Evolutionary conservation across 2,329 filamentous ascomycete species (phyloP).

Genomic region (Raffaelea deltoideospora): DNA sequence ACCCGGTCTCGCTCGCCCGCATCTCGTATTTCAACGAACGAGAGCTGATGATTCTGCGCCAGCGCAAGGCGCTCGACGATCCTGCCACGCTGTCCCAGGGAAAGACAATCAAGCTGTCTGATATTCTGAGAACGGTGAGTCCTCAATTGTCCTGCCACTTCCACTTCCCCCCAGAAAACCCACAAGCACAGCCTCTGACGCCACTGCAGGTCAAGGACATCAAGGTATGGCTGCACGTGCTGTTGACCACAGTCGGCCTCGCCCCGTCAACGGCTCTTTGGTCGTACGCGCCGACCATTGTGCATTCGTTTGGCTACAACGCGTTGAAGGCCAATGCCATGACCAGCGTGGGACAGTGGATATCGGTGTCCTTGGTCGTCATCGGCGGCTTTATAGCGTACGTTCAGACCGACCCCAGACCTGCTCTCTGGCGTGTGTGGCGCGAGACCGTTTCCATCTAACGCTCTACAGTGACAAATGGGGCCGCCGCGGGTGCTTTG

Average conservation of each 20-base stretch:
- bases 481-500: slow-evolving; percentile 8
- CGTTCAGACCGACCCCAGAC: too few relatives aligned
- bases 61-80: slow-evolving; percentile 25
- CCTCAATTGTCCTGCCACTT: too few relatives aligned
- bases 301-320: slow-evolving; percentile 35
- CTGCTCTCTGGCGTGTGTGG: not conserved
- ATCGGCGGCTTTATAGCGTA: slow-evolving; percentile 4
- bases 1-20: slow-evolving; percentile 25
- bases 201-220: not conserved
- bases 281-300: slow-evolving; percentile 32
- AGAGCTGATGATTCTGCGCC: slow-evolving; percentile 25
- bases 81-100: slow-evolving; percentile 9
- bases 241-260: slow-evolving; percentile 23
- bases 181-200: too few relatives aligned
- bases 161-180: too few relatives aligned
- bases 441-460: not conserved
- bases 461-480: slow-evolving; percentile 4
- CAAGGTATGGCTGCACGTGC: slow-evolving; percentile 31
- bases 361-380: slow-evolving; percentile 25
- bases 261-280: slow-evolving; percentile 27
- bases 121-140: not conserved
- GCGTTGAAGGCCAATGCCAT: slow-evolving; percentile 34
- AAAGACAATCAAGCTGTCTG: not conserved
- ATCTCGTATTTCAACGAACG: slow-evolving; percentile 20
- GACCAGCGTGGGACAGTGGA: slow-evolving; percentile 38